Conservation (phyloP, 2,329 filamentous ascomycete genomes). For the Stagonosporopsis cucurbitacearum region DNA sequence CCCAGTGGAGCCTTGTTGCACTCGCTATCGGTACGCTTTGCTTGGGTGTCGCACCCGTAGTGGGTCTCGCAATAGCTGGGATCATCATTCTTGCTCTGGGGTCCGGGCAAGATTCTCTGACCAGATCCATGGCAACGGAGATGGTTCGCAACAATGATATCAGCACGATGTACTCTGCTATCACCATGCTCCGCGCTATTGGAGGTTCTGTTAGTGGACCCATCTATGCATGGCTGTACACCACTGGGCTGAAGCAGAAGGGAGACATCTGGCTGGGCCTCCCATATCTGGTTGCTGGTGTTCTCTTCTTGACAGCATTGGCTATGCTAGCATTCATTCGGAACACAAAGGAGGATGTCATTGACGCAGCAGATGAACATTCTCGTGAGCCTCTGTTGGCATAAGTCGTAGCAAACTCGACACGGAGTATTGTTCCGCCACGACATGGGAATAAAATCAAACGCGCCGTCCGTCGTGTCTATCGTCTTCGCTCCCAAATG, state of each 20-base stretch:
- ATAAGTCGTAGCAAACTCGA: not conserved
- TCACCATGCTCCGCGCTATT: slow-evolving; percentile 29
- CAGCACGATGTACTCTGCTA: slow-evolving; percentile 28
- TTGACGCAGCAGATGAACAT: not conserved
- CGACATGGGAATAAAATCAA: not conserved
- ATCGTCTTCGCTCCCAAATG: not conserved
- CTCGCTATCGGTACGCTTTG: slow-evolving; percentile 21
- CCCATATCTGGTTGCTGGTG: slow-evolving; percentile 21
- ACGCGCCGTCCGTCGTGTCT: not conserved
- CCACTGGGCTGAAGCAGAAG: slow-evolving; percentile 9
- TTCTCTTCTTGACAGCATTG: slow-evolving; percentile 15
- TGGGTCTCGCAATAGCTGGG: slow-evolving; percentile 19
- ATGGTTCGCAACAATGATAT: slow-evolving; percentile 20
- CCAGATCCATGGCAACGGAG: slow-evolving; percentile 29
- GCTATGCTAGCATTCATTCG: not conserved
- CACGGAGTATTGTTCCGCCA: not conserved
- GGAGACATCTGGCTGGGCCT: slow-evolving; percentile 15
- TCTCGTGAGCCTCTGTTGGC: slow-evolving; percentile 1
- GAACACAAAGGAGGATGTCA: not conserved
- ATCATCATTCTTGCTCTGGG: slow-evolving; percentile 24
- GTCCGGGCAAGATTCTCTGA: slow-evolving; percentile 27
- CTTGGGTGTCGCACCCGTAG: slow-evolving; percentile 22
- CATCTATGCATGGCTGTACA: slow-evolving; percentile 27
- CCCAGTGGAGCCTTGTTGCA: slow-evolving; percentile 16
- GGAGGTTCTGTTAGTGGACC: slow-evolving; percentile 28